These are phyloP conservation scores for Verticillium longisporum DNA, from an alignment of 2,329 filamentous ascomycete species.

Conservation along the genomic window DNA sequence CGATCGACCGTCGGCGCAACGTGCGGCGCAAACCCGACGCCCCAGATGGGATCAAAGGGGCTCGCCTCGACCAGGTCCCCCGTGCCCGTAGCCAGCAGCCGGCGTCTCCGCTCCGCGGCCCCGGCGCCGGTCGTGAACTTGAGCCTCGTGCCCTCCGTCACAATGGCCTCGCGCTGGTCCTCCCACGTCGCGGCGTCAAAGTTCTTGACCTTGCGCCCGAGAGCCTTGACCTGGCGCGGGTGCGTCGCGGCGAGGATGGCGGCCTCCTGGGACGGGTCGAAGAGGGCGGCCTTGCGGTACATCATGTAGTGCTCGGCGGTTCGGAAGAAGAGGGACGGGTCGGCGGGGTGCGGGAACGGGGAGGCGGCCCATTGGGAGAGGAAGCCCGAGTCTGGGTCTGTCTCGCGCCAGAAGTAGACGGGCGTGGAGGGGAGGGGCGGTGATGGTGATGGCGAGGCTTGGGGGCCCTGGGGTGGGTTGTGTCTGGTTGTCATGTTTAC, in stretches of 20 bases:
- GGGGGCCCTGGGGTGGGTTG: fast-evolving
- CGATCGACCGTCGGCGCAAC: slow-evolving; percentile 37
- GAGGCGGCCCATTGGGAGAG: slow-evolving; percentile 57
- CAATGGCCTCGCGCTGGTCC: slow-evolving; percentile 42
- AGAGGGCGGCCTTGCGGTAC: slow-evolving; percentile 45
- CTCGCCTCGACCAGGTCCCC: slow-evolving; percentile 56
- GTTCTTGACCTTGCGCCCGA: slow-evolving; percentile 47
- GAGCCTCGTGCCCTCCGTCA: slow-evolving; percentile 47
- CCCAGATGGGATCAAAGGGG: slow-evolving; percentile 58
- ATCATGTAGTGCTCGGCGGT: slow-evolving; percentile 53
- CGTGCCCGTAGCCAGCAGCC: slow-evolving; percentile 51
- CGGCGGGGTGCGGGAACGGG: slow-evolving; percentile 35
- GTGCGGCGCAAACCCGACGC: slow-evolving; percentile 50
- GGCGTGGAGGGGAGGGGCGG: not conserved
- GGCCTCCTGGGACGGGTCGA: slow-evolving; percentile 31
- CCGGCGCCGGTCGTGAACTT: slow-evolving; percentile 48
- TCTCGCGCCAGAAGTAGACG: slow-evolving; percentile 43
- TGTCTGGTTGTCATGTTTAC: not conserved
- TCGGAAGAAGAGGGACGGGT: slow-evolving; percentile 29
- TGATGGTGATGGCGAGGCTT: not conserved
- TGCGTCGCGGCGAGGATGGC: slow-evolving; percentile 42
- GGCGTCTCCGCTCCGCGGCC: slow-evolving; percentile 33
- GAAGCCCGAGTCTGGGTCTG: slow-evolving; percentile 41
- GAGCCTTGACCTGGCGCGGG: slow-evolving; percentile 41
- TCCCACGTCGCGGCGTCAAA: slow-evolving; percentile 49